Evolutionary conservation across 2,329 filamentous ascomycete genomes (phyloP).

Genomic region (Tetracladium maxilliforme): DNA sequence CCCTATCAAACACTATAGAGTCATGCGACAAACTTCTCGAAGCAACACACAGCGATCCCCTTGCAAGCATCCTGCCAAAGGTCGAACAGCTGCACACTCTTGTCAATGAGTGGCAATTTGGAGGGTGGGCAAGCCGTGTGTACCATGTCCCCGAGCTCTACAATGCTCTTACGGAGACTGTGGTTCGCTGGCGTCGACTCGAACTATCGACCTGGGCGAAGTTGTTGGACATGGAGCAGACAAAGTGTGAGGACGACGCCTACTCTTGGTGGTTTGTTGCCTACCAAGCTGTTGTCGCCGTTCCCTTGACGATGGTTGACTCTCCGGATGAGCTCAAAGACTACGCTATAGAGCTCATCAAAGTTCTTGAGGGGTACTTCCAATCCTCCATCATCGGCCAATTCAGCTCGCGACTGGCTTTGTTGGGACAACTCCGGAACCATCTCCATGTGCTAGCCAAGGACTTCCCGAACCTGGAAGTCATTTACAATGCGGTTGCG

Average conservation of each 20-base stretch:
- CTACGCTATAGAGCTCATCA: conserved; percentile 57
- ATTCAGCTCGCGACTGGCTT: conserved; percentile 54
- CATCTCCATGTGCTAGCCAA: conserved; percentile 48
- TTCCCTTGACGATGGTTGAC: conserved; percentile 51
- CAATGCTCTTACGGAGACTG: conserved; percentile 62
- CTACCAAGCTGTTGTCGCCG: conserved; percentile 76
- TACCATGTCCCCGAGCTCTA: conserved; percentile 58
- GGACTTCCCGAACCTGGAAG: conserved; percentile 40
- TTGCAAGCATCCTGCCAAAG: conserved; percentile 74
- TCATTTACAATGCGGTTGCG: conserved; percentile 48
- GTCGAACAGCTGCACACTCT: conserved; percentile 76
- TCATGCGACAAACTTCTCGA: conserved; percentile 63
- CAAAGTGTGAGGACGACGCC: conserved; percentile 63
- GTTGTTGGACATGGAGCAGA: conserved; percentile 70
- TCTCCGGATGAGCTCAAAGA: conserved; percentile 40
- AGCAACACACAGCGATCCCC: conserved; percentile 64
- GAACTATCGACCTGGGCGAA: conserved; percentile 88
- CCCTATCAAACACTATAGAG: conserved; percentile 58
- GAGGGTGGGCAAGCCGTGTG: conserved; percentile 69
- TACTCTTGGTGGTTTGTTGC: conserved; percentile 94
- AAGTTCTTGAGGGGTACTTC: conserved; percentile 68
- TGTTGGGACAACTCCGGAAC: conserved; percentile 50
- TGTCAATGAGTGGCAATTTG: conserved; percentile 86
- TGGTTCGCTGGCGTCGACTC: conserved; percentile 80
- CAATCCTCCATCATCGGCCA: conserved; percentile 68